phyloP scores from a whole-genome alignment of 2,329 filamentous ascomycete species.

The Beauveria brongniartii region DNA sequence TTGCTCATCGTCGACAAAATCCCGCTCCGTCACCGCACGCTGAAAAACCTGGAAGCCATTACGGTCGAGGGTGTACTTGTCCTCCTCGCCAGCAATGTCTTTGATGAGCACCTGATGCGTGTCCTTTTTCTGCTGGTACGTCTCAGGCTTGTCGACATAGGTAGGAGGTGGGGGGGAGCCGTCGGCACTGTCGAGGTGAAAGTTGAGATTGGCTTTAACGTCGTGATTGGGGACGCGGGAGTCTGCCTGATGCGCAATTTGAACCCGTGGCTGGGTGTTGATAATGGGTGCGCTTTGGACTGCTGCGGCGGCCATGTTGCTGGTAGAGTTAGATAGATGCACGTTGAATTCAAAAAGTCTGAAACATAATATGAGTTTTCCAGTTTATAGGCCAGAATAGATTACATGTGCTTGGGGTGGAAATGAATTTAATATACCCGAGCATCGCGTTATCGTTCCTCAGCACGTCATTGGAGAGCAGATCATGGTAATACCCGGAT shows the following conservation, averaged over 20 bases:
- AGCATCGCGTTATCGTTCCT: conserved; percentile 6
- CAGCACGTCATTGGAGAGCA: conserved; percentile 19
- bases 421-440: background rate
- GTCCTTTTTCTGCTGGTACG: conserved; percentile 22
- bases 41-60: conserved; percentile 30
- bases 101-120: conserved; percentile 23
- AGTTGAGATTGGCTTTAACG: conserved; percentile 30
- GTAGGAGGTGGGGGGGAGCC: conserved; percentile 30
- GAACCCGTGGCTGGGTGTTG: conserved; percentile 5
- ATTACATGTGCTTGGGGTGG: background rate
- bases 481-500: conserved; percentile 13
- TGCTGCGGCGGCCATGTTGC: conserved; percentile 19
- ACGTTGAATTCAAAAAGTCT: no score
- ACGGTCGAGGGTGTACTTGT: conserved; percentile 28
- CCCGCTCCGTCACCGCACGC: conserved; percentile 25
- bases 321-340: background rate
- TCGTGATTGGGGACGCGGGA: conserved; percentile 16
- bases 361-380: no score
- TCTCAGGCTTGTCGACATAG: conserved; percentile 27
- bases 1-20: conserved; percentile 45
- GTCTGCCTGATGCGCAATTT: conserved; percentile 1
- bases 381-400: no score
- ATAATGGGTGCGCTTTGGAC: conserved; percentile 14
- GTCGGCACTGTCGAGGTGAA: conserved; percentile 32
- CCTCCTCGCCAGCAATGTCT: conserved; percentile 29